phyloP scores from a whole-genome alignment of 2,329 filamentous ascomycete species.

The Exophiala xenobiotica region DNA sequence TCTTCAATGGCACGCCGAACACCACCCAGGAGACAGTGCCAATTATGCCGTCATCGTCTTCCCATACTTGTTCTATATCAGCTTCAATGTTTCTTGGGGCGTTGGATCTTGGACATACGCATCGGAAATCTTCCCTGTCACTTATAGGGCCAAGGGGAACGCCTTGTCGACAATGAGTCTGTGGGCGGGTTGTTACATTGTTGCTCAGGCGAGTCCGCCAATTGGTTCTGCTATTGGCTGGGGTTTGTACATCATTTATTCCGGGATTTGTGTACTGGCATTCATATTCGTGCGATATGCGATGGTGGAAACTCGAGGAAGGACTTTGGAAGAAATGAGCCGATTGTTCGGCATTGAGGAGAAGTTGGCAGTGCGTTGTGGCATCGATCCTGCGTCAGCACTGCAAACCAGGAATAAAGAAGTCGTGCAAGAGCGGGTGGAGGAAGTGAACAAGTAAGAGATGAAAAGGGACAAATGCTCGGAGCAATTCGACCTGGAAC shows the following conservation, averaged over 20 bases:
- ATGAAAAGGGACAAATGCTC: not conserved
- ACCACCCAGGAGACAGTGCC: constrained; percentile 41
- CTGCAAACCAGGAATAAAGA: not conserved
- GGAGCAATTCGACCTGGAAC: not conserved
- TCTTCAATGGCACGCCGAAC: constrained; percentile 28
- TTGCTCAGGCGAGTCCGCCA: constrained; percentile 50
- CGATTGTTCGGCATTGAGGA: constrained; percentile 29
- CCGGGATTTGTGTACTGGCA: constrained; percentile 9
- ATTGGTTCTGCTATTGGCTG: constrained; percentile 45
- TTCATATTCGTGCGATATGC: constrained; percentile 32
- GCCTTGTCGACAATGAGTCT: constrained; percentile 47
- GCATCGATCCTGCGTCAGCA: constrained; percentile 4
- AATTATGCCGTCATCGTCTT: constrained; percentile 50
- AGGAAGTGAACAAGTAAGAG: constrained; percentile 7
- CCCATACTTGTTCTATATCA: constrained; percentile 47
- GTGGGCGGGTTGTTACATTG: constrained; percentile 48
- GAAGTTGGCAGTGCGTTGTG: constrained; percentile 6
- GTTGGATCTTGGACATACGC: constrained; percentile 38
- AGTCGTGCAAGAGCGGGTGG: constrained; percentile 8
- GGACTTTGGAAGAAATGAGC: constrained; percentile 37
- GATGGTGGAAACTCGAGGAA: constrained; percentile 35
- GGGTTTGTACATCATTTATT: constrained; percentile 37
- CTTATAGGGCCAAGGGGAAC: constrained; percentile 43
- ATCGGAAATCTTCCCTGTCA: constrained; percentile 45
- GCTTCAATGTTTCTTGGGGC: constrained; percentile 48